These are phyloP conservation scores for Syncephalastrum racemosum DNA, from an alignment of 371 early-diverging fungal species.

Conservation along the genomic window DNA sequence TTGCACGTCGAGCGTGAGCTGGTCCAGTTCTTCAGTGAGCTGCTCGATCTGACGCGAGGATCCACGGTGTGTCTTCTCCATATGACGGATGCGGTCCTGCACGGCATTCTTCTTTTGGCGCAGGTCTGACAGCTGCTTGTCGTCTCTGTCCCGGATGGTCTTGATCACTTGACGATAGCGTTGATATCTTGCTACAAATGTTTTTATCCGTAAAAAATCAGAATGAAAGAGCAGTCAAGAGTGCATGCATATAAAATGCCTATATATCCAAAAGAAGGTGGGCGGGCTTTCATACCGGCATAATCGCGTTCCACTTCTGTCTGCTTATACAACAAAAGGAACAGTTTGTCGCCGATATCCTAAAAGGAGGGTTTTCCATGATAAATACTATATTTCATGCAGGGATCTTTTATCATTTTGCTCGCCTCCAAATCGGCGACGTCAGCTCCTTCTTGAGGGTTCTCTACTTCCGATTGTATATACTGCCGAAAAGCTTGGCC, in stretches of 20 bases:
- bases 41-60: slow-evolving; percentile 34
- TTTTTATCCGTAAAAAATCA: neutral
- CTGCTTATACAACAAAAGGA: slow-evolving; percentile 31
- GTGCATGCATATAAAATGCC: too few species aligned
- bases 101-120: slow-evolving; percentile 43
- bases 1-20: slow-evolving; percentile 35
- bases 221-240: neutral
- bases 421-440: slow-evolving; percentile 22
- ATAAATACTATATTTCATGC: neutral
- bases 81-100: slow-evolving; percentile 30
- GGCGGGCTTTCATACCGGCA: slow-evolving; percentile 16
- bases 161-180: slow-evolving; percentile 43
- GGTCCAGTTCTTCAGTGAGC: slow-evolving; percentile 29
- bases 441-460: slow-evolving; percentile 13
- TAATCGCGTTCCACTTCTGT: slow-evolving; percentile 34
- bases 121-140: slow-evolving; percentile 29
- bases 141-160: slow-evolving; percentile 37
- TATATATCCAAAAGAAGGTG: neutral
- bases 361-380: slow-evolving; percentile 4
- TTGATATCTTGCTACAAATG: slow-evolving; percentile 27
- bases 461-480: slow-evolving; percentile 23
- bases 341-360: slow-evolving; percentile 35
- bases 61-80: slow-evolving; percentile 23
- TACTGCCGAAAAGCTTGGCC: slow-evolving; percentile 31
- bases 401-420: neutral